Conservation (phyloP, 2,329 filamentous ascomycete genomes). For the Fusarium cicatricum region DNA sequence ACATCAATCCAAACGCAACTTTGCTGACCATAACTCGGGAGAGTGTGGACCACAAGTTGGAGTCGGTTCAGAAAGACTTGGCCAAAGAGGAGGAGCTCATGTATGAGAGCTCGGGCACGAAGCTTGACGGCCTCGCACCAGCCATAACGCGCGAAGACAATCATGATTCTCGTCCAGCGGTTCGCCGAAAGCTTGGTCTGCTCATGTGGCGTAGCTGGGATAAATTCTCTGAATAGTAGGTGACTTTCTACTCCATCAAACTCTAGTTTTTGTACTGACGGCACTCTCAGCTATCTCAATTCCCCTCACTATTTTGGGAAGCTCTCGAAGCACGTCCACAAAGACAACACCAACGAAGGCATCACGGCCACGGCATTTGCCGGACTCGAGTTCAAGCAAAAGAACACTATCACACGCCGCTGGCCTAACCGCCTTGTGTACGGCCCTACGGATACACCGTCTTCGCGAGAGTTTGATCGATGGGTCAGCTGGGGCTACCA, state of each 20-base stretch:
- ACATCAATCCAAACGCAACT: slow-evolving; percentile 40
- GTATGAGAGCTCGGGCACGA: not conserved
- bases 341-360: not conserved
- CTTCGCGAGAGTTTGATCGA: slow-evolving; percentile 31
- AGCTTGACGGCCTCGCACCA: slow-evolving; percentile 33
- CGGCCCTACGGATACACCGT: slow-evolving; percentile 7
- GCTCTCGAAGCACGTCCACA: not conserved
- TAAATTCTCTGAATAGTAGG: slow-evolving; percentile 32
- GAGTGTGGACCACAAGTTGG: slow-evolving; percentile 4
- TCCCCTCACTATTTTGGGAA: slow-evolving; percentile 3
- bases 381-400: slow-evolving; percentile 25
- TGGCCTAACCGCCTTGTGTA: slow-evolving; percentile 39
- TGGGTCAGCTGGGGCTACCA: slow-evolving; percentile 35
- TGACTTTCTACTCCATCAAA: not conserved
- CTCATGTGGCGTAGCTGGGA: slow-evolving; percentile 41
- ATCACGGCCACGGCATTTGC: slow-evolving; percentile 24
- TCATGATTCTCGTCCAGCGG: not conserved
- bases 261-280: not conserved
- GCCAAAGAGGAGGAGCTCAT: slow-evolving; percentile 12
- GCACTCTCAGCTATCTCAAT: slow-evolving; percentile 11
- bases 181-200: slow-evolving; percentile 33
- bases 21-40: slow-evolving; percentile 30
- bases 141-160: not conserved
- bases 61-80: not conserved
- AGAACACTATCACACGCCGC: slow-evolving; percentile 32